These are phyloP conservation scores for Helotiales sp. DNA, from an alignment of 2,329 filamentous ascomycete genomes.

Conservation along the genomic window DNA sequence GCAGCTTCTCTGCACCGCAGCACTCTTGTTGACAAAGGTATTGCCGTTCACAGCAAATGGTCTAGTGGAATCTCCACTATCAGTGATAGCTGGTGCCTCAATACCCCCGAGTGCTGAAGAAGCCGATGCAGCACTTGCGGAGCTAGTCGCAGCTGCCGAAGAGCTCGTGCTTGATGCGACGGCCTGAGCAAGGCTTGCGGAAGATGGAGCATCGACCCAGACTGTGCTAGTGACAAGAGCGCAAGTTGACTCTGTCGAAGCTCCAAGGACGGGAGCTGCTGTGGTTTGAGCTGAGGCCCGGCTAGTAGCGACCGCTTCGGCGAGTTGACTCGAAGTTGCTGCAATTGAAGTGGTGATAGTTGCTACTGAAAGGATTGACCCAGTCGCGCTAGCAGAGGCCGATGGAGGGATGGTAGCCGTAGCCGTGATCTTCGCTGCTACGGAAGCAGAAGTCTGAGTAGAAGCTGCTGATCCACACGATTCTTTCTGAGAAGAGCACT, in stretches of 20 bases:
- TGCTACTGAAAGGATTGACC: slow-evolving; percentile 9
- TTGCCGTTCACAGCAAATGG: slow-evolving; percentile 57
- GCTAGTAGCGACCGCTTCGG: slow-evolving; percentile 1
- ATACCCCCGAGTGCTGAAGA: slow-evolving; percentile 44
- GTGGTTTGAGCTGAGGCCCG: slow-evolving; percentile 1
- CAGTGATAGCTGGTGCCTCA: slow-evolving; percentile 48
- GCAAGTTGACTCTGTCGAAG: not conserved
- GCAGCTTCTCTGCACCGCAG: slow-evolving; percentile 59
- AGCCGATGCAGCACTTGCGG: slow-evolving; percentile 2
- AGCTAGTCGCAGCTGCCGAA: not conserved
- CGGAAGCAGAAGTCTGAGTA: slow-evolving; percentile 11
- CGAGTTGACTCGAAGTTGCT: not conserved
- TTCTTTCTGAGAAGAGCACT: slow-evolving; percentile 22
- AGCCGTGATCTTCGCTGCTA: slow-evolving; percentile 13
- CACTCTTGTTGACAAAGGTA: slow-evolving; percentile 55
- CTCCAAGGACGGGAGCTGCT: not conserved
- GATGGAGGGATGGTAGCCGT: slow-evolving; percentile 4
- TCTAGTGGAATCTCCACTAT: slow-evolving; percentile 49
- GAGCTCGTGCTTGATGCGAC: slow-evolving; percentile 3
- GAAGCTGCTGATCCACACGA: slow-evolving; percentile 20
- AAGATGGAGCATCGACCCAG: slow-evolving; percentile 14
- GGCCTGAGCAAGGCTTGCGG: slow-evolving; percentile 5
- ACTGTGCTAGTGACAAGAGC: slow-evolving; percentile 9
- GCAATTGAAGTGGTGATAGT: slow-evolving; percentile 10
- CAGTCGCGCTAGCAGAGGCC: not conserved